Evolutionary conservation across 495 filamentous ascomycete genomes (phyloP).

Genomic region (Podospora bellae-mahoneyi): DNA sequence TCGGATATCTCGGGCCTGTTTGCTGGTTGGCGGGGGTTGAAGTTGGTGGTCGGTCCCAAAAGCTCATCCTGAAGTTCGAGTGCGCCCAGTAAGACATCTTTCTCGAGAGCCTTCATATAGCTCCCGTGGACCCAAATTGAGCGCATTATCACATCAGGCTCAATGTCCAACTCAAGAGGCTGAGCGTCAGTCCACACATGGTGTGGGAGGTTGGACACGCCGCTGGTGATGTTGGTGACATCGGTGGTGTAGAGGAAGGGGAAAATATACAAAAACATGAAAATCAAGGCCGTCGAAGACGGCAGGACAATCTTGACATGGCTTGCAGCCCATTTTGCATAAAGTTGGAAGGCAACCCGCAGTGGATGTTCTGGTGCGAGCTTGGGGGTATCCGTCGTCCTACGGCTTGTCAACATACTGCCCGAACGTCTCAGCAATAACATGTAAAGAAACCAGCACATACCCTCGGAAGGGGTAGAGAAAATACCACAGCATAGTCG

Average conservation of each 20-base stretch:
- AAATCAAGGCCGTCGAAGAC: slow-evolving; percentile 58
- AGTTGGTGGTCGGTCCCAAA: slow-evolving; percentile 51
- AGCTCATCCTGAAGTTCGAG: slow-evolving; percentile 61
- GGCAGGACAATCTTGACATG: slow-evolving; percentile 65
- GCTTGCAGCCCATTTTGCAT: slow-evolving; percentile 60
- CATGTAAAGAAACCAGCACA: slow-evolving; percentile 24
- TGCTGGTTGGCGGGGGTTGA: slow-evolving; percentile 42
- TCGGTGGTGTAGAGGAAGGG: slow-evolving; percentile 64
- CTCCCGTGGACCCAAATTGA: slow-evolving; percentile 58
- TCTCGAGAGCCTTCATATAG: slow-evolving; percentile 67
- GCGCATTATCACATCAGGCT: slow-evolving; percentile 55
- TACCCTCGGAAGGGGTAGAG: slow-evolving; percentile 62
- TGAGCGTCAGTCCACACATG: slow-evolving; percentile 74
- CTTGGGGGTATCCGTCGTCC: slow-evolving; percentile 60
- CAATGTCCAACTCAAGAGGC: slow-evolving; percentile 43
- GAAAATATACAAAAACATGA: slow-evolving; percentile 62
- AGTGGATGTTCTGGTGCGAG: slow-evolving; percentile 59
- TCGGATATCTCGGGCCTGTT: slow-evolving; percentile 16
- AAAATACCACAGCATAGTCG: slow-evolving; percentile 57
- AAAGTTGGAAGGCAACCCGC: slow-evolving; percentile 56
- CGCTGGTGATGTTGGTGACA: slow-evolving; percentile 54
- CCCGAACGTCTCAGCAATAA: neutral
- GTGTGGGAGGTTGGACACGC: slow-evolving; percentile 61
- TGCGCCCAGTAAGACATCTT: slow-evolving; percentile 56
- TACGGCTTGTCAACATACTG: slow-evolving; percentile 25